Conservation (phyloP, 768 basidiomycete species). For the Serendipita indica region DNA sequence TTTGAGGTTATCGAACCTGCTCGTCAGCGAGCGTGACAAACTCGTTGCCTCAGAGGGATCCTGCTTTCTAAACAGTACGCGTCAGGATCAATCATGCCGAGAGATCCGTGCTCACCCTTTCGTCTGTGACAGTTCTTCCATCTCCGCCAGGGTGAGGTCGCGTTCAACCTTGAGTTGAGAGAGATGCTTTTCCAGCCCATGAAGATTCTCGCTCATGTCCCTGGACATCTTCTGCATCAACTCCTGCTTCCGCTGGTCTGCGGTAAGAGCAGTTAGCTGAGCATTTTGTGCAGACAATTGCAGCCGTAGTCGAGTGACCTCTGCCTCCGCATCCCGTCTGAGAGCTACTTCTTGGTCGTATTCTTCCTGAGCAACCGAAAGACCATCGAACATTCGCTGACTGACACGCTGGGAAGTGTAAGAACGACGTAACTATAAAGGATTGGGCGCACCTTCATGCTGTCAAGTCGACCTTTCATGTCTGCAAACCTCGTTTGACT, state of each 20-base stretch:
- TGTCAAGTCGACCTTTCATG: slow-evolving; percentile 66
- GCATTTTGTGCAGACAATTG: slow-evolving; percentile 83
- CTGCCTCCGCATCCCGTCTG: slow-evolving; percentile 81
- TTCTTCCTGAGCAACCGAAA: slow-evolving; percentile 85
- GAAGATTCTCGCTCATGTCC: slow-evolving; percentile 61
- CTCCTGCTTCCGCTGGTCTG: slow-evolving; percentile 64
- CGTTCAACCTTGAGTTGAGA: slow-evolving; percentile 79
- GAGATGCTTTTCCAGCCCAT: slow-evolving; percentile 68
- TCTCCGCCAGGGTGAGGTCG: slow-evolving; percentile 83
- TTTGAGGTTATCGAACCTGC: slow-evolving; percentile 76
- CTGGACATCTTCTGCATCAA: slow-evolving; percentile 63
- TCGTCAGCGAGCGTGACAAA: slow-evolving; percentile 54
- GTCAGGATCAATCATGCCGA: not conserved
- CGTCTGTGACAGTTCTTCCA: slow-evolving; percentile 70
- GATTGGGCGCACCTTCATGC: slow-evolving; percentile 54
- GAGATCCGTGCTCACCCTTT: slow-evolving; percentile 42
- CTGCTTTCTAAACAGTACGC: not conserved
- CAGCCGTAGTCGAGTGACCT: slow-evolving; percentile 72
- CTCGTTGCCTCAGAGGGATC: slow-evolving; percentile 17
- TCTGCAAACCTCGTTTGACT: slow-evolving; percentile 43
- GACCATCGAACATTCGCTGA: slow-evolving; percentile 80
- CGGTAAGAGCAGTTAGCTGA: slow-evolving; percentile 68
- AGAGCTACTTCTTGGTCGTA: slow-evolving; percentile 84
- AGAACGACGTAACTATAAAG: not conserved
- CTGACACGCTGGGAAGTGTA: slow-evolving; percentile 53